Evolutionary conservation across 1,139 yeast species (phyloP).

Genomic region (Nakaseomyces nivariensis): DNA sequence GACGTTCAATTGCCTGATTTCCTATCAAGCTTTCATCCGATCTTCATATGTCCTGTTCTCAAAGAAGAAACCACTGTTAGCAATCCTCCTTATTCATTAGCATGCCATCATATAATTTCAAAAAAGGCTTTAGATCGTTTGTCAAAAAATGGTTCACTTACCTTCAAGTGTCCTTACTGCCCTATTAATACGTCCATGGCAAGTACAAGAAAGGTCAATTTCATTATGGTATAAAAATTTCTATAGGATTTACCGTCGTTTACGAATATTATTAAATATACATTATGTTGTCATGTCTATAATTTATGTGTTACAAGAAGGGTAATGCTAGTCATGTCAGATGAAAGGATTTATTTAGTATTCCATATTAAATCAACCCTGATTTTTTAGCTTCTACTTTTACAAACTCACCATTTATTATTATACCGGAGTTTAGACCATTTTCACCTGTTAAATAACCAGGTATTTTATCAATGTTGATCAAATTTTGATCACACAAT

Average conservation of each 20-base stretch:
- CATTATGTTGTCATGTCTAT: too few relatives aligned
- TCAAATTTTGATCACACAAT: conserved; percentile 43
- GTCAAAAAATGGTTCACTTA: conserved; percentile 31
- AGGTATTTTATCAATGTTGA: conserved; percentile 52
- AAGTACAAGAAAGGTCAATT: conserved; percentile 23
- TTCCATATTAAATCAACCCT: conserved; percentile 6
- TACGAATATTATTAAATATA: neutral
- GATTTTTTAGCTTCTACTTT: conserved; percentile 8
- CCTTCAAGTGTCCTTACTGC: conserved; percentile 62
- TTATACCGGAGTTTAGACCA: conserved; percentile 40
- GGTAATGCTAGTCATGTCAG: neutral
- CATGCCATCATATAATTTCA: conserved; percentile 56
- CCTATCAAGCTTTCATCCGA: conserved; percentile 58
- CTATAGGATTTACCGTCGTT: neutral
- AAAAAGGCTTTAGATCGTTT: conserved; percentile 38
- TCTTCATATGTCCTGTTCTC: conserved; percentile 84
- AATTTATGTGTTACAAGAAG: too few relatives aligned
- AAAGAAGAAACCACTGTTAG: conserved; percentile 63
- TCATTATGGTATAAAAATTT: conserved; percentile 18
- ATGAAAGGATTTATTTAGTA: neutral
- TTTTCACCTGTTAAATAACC: conserved; percentile 78
- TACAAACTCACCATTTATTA: conserved; percentile 37
- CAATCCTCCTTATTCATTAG: conserved; percentile 54
- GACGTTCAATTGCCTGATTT: conserved; percentile 45
- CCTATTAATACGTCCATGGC: conserved; percentile 35